A percentile compares a stretch with the other conserved stretches of the same genome.
Evolutionary conservation across 73 alveolate species (phyloP).

Genomic region (Paramecium tetraurelia): DNA sequence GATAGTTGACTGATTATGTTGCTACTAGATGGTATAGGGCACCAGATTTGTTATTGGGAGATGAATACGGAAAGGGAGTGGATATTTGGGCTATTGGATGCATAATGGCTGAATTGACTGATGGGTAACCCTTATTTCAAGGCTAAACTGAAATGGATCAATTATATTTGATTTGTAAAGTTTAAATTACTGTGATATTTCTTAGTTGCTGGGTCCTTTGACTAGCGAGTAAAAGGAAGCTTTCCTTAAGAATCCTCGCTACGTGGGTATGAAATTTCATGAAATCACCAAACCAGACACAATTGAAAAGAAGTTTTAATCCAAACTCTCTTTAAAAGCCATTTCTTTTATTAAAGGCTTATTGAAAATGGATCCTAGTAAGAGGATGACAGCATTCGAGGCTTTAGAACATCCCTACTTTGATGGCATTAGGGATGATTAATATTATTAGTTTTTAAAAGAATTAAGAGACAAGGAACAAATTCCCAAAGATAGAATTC

Average conservation of each 20-base stretch:
- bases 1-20: conserved; percentile 79
- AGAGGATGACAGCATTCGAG: conserved; percentile 79
- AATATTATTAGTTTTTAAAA: conserved; percentile 81
- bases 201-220: conserved; percentile 53
- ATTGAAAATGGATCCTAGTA: conserved; percentile 89
- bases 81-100: conserved; percentile 90
- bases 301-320: conserved; percentile 83
- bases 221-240: conserved; percentile 80
- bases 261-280: conserved; percentile 69
- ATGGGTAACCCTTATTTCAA: conserved; percentile 87
- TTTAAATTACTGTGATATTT: conserved; percentile 74
- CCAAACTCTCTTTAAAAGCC: conserved; percentile 82
- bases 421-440: conserved; percentile 89
- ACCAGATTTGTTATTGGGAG: conserved; percentile 72
- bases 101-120: conserved; percentile 82
- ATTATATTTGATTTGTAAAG: conserved; percentile 34
- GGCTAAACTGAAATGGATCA: conserved; percentile 63
- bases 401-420: conserved; percentile 91
- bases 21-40: conserved; percentile 74
- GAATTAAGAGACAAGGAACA: conserved; percentile 57
- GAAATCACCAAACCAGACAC: conserved; percentile 84
- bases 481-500: conserved; percentile 30
- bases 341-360: conserved; percentile 83
- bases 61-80: conserved; percentile 76
- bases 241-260: conserved; percentile 75